Percentiles rank a stretch among this genome's conserved stretches.
Conservation (phyloP, 1,284 basidiomycete genomes). For the Irpex sp. region DNA sequence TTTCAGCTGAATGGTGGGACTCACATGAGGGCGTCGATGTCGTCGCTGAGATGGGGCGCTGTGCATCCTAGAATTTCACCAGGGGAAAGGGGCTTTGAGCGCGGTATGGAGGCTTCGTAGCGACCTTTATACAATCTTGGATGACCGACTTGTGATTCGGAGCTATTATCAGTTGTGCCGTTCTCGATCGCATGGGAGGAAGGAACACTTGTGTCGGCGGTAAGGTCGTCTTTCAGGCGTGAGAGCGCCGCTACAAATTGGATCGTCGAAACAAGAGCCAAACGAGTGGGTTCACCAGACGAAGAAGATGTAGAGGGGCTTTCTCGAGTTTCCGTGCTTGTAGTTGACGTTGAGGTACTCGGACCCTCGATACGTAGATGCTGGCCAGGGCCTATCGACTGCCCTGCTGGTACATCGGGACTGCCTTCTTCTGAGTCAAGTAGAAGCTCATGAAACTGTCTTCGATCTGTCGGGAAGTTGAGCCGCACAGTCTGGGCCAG, state of each 20-base stretch:
- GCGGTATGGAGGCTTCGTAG: constrained; percentile 83
- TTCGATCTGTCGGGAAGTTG: constrained; percentile 84
- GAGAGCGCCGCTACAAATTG: constrained; percentile 93
- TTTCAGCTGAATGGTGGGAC: constrained; percentile 24
- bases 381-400: constrained; percentile 42
- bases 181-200: constrained; percentile 25
- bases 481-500: constrained; percentile 81
- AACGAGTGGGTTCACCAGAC: constrained; percentile 50
- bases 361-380: constrained; percentile 58
- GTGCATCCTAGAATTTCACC: constrained; percentile 98
- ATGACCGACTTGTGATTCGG: constrained; percentile 12
- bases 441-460: constrained; percentile 56
- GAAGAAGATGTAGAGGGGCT: background rate
- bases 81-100: constrained; percentile 91
- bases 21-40: constrained; percentile 86
- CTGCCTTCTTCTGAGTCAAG: constrained; percentile 49
- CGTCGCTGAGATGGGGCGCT: constrained; percentile 76
- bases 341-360: background rate
- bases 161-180: constrained; percentile 15
- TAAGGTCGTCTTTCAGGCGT: constrained; percentile 77
- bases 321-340: constrained; percentile 9
- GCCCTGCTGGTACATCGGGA: constrained; percentile 49
- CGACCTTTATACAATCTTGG: constrained; percentile 50
- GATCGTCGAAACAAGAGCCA: constrained; percentile 92
- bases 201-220: constrained; percentile 31